Evolutionary conservation across 805 yeast genomes (phyloP).

Genomic region (Dipodascopsis tothii): DNA sequence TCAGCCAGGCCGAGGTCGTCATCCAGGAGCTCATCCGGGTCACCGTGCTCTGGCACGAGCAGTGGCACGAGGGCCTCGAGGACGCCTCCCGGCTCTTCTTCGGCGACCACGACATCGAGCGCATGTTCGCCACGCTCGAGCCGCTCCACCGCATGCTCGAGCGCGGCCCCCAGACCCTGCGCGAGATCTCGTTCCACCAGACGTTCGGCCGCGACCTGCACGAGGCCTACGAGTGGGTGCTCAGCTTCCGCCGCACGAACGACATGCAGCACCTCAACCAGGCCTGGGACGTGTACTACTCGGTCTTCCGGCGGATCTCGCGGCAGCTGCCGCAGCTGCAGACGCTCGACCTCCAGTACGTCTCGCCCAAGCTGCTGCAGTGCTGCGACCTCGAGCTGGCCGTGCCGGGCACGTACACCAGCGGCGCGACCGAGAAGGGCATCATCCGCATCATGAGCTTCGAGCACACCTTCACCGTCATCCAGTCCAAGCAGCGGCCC

Average conservation of each 20-base stretch:
- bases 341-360: constrained; percentile 81
- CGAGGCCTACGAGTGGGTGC: constrained; percentile 91
- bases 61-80: constrained; percentile 96
- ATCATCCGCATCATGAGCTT: constrained; percentile 64
- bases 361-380: constrained; percentile 78
- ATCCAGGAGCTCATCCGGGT: constrained; percentile 87
- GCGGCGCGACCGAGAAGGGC: constrained; percentile 78
- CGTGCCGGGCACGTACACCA: constrained; percentile 85
- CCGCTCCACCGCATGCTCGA: constrained; percentile 81
- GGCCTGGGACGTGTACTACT: constrained; percentile 96
- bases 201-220: constrained; percentile 88
- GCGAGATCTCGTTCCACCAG: constrained; percentile 87
- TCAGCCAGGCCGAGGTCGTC: constrained; percentile 90
- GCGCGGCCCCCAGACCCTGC: constrained; percentile 75
- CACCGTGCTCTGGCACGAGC: constrained; percentile 94
- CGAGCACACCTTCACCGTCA: constrained; percentile 77
- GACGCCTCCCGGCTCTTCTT: constrained; percentile 91
- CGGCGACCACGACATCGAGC: constrained; percentile 89
- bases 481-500: constrained; percentile 93
- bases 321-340: constrained; percentile 83
- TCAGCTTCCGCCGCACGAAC: constrained; percentile 73
- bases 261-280: constrained; percentile 86
- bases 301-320: constrained; percentile 83
- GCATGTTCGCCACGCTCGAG: constrained; percentile 84
- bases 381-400: constrained; percentile 79